These are phyloP conservation scores for Xylariaceae sp. DNA, from an alignment of 2,329 filamentous ascomycete genomes.

Conservation along the genomic window DNA sequence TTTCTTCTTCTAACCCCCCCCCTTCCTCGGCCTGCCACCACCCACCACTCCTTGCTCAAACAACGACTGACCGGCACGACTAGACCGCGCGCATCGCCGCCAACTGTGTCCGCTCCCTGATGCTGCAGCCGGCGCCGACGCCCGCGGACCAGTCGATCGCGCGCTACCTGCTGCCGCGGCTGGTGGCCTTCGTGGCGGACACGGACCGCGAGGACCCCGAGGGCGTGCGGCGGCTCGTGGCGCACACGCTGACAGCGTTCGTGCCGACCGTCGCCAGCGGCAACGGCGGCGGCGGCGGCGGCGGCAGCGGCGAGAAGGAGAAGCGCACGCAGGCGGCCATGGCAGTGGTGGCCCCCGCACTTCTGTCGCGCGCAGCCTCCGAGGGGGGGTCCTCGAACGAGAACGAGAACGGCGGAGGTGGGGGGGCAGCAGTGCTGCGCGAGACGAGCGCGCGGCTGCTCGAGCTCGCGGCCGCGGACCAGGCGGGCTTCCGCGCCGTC, in stretches of 20 bases:
- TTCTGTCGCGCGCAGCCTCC: slow-evolving; percentile 64
- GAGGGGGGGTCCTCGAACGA: too few relatives aligned
- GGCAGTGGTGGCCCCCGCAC: slow-evolving; percentile 67
- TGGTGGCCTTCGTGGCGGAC: slow-evolving; percentile 67
- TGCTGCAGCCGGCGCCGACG: slow-evolving; percentile 58
- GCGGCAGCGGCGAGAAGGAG: too few relatives aligned
- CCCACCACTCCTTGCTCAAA: too few relatives aligned
- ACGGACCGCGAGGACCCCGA: slow-evolving; percentile 72
- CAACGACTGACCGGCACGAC: slow-evolving; percentile 11
- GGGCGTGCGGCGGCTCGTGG: slow-evolving; percentile 60
- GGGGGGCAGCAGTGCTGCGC: slow-evolving; percentile 47
- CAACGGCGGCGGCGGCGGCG: slow-evolving; percentile 19
- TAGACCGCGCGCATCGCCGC: slow-evolving; percentile 82
- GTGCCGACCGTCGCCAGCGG: slow-evolving; percentile 36
- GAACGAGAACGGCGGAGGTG: not conserved
- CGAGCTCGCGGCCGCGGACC: slow-evolving; percentile 72
- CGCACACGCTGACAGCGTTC: slow-evolving; percentile 69
- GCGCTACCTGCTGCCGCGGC: slow-evolving; percentile 64
- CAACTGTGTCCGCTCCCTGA: slow-evolving; percentile 78
- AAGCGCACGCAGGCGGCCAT: slow-evolving; percentile 52
- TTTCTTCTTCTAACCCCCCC: not conserved
- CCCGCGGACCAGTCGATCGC: slow-evolving; percentile 65
- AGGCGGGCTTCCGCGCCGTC: slow-evolving; percentile 63
- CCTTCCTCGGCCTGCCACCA: not conserved
- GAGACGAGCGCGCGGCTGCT: slow-evolving; percentile 73